Conservation (phyloP, 129 eudicot genomes). For the Artemisia tridentata region DNA sequence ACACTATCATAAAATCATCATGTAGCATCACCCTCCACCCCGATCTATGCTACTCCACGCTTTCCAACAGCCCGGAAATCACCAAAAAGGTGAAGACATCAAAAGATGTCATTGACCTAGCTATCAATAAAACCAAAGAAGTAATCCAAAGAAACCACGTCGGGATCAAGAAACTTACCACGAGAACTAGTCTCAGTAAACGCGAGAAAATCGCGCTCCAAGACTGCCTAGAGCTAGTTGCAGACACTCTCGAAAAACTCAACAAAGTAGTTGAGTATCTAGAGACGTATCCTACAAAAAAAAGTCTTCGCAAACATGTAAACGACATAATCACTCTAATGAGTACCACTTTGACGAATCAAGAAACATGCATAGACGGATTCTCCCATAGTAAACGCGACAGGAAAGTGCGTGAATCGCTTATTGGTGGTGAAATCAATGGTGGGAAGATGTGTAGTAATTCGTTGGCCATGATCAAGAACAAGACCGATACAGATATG, state of each 20-base stretch:
- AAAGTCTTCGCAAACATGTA: slow-evolving; percentile 41
- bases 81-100: slow-evolving; percentile 34
- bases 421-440: slow-evolving; percentile 39
- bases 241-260: slow-evolving; percentile 71
- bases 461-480: slow-evolving; percentile 68
- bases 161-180: slow-evolving; percentile 43
- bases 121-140: slow-evolving; percentile 48
- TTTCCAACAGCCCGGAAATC: slow-evolving; percentile 32
- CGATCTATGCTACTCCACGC: slow-evolving; percentile 66
- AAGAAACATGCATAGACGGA: slow-evolving; percentile 79
- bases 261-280: slow-evolving; percentile 36
- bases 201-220: slow-evolving; percentile 67
- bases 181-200: slow-evolving; percentile 30
- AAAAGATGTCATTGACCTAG: slow-evolving; percentile 55
- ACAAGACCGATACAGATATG: slow-evolving; percentile 63
- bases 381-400: slow-evolving; percentile 67
- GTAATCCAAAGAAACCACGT: slow-evolving; percentile 45
- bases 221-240: slow-evolving; percentile 66
- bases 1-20: slow-evolving; percentile 48
- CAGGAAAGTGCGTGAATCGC: slow-evolving; percentile 31
- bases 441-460: slow-evolving; percentile 75
- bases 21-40: slow-evolving; percentile 75
- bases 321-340: slow-evolving; percentile 60
- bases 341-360: slow-evolving; percentile 73
- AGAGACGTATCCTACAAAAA: slow-evolving; percentile 39